Evolutionary conservation across 2,329 filamentous ascomycete genomes (phyloP), one percentile per base, ranked within the genome.

Genomic region (Trichoderma oligosporum): DNA sequence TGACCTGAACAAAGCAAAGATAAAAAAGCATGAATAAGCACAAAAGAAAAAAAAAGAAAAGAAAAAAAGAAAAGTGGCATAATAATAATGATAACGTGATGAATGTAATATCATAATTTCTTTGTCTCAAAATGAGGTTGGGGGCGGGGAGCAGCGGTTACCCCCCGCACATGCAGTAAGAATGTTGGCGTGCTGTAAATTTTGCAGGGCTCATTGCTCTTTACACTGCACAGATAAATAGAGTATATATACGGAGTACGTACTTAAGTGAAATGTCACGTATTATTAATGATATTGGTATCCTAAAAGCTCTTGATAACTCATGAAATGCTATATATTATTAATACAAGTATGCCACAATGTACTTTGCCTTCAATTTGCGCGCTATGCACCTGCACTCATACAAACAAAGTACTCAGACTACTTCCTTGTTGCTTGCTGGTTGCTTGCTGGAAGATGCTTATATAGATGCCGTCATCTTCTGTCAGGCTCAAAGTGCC

Each of bases 21-120:
- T 29, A 38, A 20, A 44, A 20, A 27, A 46, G 45, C 45, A 55
- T 38, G 44, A 44, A 54, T 44, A 54, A 44, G 41, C n/a, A 55
- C 41, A 16, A 46, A 55, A 46, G 11, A 46, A 55, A 39, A 36
- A 38, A 38, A 38, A 20, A 44, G 27, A 27, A 46, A 54, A 55
- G 46, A 39, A 44, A 44, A 54, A 54, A 54, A 44, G 41, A 45
- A 36, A 36, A 54, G 39, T 22, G 29, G 35, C 25, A 33, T 24
- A 25, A 35, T 11, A 35, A 53, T 52, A 31, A 31, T 31, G n/a
- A n/a, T n/a, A n/a, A n/a, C n/a, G 33, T 49, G 38, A 52, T 42
- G 8, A 33, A 33, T 49, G n/a, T n/a, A 53, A 53, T 18, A 36
- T 55, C 39, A 46, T 38, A 46, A 45, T 46, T 31, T 44, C 52